phyloP scores from a whole-genome alignment of 495 filamentous ascomycete species.

The Penicillium mononematosum region DNA sequence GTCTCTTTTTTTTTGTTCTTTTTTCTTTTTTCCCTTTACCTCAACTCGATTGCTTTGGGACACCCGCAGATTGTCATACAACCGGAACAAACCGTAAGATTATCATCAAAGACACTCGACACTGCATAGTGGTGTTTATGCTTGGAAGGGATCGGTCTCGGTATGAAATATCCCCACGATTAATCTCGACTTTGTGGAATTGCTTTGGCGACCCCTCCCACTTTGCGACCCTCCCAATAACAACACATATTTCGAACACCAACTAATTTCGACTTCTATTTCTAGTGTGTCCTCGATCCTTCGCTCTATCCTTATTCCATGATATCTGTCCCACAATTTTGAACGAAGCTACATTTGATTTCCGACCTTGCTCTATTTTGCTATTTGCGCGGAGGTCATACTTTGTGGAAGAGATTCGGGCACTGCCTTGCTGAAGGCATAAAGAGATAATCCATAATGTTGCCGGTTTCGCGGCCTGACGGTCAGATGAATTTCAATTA shows the following conservation, averaged over 20 bases:
- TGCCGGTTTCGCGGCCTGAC: constrained; percentile 67
- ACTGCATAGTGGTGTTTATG: background rate
- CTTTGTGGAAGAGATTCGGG: constrained; percentile 24
- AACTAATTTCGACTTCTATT: constrained; percentile 7
- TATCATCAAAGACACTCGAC: constrained; percentile 8
- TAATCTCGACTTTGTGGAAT: constrained; percentile 7
- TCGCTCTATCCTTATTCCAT: constrained; percentile 14
- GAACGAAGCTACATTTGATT: constrained; percentile 13
- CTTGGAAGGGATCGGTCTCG: background rate
- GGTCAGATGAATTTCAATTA: constrained; percentile 75
- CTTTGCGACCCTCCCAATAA: constrained; percentile 10
- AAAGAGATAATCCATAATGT: constrained; percentile 71
- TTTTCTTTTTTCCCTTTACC: constrained; percentile 1
- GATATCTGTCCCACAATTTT: constrained; percentile 18
- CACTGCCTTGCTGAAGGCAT: constrained; percentile 27
- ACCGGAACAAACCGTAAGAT: constrained; percentile 7
- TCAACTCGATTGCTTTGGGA: constrained; percentile 19
- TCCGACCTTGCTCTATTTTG: constrained; percentile 12
- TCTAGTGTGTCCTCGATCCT: constrained; percentile 2
- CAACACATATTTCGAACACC: constrained; percentile 5
- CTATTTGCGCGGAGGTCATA: constrained; percentile 14
- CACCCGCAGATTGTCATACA: constrained; percentile 21
- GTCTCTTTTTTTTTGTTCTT: constrained; percentile 3
- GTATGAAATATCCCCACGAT: constrained; percentile 6
- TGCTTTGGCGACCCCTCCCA: constrained; percentile 28